A percentile compares a stretch with the other conserved stretches of the same genome.
Conservation (phyloP, 106 monocot genomes). For the Gastrodia elata region DNA sequence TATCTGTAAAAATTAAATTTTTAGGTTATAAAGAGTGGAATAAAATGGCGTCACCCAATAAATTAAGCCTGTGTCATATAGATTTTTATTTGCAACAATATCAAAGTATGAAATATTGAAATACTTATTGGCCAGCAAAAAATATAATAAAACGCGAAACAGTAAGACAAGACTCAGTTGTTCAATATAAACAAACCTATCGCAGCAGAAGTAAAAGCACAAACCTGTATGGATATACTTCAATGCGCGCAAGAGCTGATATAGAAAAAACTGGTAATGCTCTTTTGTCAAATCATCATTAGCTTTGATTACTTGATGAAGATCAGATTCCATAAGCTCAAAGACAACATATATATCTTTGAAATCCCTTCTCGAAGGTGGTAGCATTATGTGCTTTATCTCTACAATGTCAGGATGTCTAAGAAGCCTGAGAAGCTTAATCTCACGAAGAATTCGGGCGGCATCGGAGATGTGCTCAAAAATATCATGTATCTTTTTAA, state of each 20-base stretch:
- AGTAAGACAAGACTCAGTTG: too few species aligned
- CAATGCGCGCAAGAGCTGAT: constrained; percentile 46
- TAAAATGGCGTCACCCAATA: too few species aligned
- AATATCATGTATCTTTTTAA: constrained; percentile 58
- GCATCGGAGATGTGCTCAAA: constrained; percentile 58
- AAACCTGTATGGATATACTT: constrained; percentile 53
- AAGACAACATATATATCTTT: constrained; percentile 34
- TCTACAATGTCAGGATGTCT: constrained; percentile 54
- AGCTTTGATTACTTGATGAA: constrained; percentile 54
- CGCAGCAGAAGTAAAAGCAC: not conserved
- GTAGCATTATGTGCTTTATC: constrained; percentile 55
- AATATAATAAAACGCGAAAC: too few species aligned
- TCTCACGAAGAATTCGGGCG: constrained; percentile 44
- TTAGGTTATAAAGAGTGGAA: too few species aligned
- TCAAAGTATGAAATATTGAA: too few species aligned
- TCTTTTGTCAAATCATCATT: constrained; percentile 51
- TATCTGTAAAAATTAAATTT: too few species aligned
- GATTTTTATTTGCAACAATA: too few species aligned
- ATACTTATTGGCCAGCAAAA: too few species aligned
- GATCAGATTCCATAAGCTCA: constrained; percentile 59
- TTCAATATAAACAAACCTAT: not conserved
- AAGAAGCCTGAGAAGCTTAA: constrained; percentile 45
- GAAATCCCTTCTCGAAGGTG: constrained; percentile 47
- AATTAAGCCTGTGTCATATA: too few species aligned
- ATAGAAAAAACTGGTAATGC: constrained; percentile 52